A percentile compares a stretch with the other conserved stretches of the same genome.
These are phyloP conservation scores for Talaromyces sp. DNA, from an alignment of 2,329 filamentous ascomycete genomes.

Conservation along the genomic window DNA sequence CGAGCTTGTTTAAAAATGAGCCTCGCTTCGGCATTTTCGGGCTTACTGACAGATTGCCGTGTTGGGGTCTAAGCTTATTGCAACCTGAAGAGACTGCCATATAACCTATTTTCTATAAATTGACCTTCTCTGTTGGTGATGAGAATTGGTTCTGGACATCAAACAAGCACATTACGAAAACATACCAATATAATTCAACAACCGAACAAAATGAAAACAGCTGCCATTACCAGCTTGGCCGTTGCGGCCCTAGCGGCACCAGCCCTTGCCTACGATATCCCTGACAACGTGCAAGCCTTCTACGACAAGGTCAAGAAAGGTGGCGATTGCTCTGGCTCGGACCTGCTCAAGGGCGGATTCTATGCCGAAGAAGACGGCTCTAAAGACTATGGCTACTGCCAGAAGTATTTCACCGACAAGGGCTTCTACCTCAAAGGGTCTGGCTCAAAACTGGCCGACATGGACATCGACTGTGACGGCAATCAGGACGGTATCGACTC, in stretches of 20 bases:
- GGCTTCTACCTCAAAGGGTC: conserved; percentile 47
- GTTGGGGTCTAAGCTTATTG: not conserved
- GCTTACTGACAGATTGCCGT: not conserved
- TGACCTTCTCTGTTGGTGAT: not conserved
- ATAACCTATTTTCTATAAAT: not conserved
- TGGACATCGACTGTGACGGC: conserved; percentile 57
- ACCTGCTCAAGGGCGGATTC: conserved; percentile 15
- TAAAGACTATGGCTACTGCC: conserved; percentile 39
- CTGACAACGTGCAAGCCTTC: conserved; percentile 8
- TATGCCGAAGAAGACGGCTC: conserved; percentile 7
- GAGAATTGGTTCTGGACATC: not conserved
- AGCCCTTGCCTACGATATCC: not conserved
- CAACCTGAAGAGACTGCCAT: not conserved
- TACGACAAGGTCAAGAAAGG: conserved; percentile 8
- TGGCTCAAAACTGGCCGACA: conserved; percentile 41
- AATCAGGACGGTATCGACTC: conserved; percentile 44
- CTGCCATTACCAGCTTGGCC: not conserved
- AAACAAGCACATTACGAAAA: not conserved
- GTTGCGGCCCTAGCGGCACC: not conserved
- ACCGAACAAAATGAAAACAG: not conserved
- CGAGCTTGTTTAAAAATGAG: not conserved
- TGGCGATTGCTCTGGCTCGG: not conserved
- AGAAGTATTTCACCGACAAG: conserved; percentile 35
- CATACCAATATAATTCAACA: not conserved
- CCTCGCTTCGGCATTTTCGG: not conserved